phyloP scores from a whole-genome alignment of 2,329 filamentous ascomycete species.

The Exophiala bonariae region DNA sequence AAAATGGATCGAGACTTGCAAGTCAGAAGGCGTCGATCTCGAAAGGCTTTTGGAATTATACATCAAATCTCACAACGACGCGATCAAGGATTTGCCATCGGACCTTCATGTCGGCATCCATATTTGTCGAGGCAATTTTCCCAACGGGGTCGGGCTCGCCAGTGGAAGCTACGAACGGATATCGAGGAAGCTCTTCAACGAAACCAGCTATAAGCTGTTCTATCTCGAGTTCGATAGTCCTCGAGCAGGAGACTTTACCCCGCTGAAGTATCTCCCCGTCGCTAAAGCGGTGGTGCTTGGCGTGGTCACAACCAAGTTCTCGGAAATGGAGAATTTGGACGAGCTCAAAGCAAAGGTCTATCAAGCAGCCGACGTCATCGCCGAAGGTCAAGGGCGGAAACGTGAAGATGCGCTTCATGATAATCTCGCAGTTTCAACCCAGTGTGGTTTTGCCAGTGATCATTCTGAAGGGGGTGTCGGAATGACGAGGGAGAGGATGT shows the following conservation, averaged over 20 bases:
- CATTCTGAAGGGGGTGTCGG: conserved; percentile 64
- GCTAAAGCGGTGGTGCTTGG: conserved; percentile 22
- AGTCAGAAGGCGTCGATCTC: conserved; percentile 65
- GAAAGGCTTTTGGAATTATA: conserved; percentile 74
- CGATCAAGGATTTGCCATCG: conserved; percentile 6
- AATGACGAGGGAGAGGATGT: conserved; percentile 68
- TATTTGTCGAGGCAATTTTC: conserved; percentile 22
- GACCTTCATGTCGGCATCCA: conserved; percentile 19
- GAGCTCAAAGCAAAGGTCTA: conserved; percentile 14
- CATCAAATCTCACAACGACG: conserved; percentile 59
- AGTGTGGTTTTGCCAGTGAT: conserved; percentile 75
- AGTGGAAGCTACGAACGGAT: conserved; percentile 22
- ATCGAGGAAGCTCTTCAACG: conserved; percentile 17
- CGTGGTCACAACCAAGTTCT: conserved; percentile 20
- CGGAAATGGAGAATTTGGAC: conserved; percentile 15
- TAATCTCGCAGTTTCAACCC: conserved; percentile 67
- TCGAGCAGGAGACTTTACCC: conserved; percentile 23
- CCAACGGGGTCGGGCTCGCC: conserved; percentile 14
- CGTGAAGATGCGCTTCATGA: conserved; percentile 32
- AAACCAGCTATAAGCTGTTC: conserved; percentile 16
- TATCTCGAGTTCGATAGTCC: conserved; percentile 24
- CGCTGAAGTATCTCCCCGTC: conserved; percentile 15
- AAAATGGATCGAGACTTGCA: conserved; percentile 70
- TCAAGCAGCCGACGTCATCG: conserved; percentile 15
- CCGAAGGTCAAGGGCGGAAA: conserved; percentile 11